Conservation (phyloP, 768 basidiomycete species). For the Grammothele lineata region DNA sequence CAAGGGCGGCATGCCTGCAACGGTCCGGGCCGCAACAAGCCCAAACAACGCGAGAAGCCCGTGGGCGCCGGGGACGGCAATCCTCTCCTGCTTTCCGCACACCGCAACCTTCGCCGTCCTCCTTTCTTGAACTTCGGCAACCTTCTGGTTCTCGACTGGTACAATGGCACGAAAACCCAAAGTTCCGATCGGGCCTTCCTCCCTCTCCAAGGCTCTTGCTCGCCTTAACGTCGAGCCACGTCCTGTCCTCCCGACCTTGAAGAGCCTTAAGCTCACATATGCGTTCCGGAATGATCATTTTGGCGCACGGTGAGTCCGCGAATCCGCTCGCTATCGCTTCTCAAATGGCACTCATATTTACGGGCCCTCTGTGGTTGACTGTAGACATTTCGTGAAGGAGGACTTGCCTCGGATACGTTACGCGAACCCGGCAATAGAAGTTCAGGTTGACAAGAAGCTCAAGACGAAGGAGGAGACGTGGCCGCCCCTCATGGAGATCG, state of each 20-base stretch:
- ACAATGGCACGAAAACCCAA: constrained; percentile 28
- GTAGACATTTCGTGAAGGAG: constrained; percentile 75
- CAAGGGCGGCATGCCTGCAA: too few relatives aligned
- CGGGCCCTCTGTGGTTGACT: neutral
- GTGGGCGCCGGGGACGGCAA: too few relatives aligned
- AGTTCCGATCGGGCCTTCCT: constrained; percentile 43
- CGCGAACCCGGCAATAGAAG: constrained; percentile 63
- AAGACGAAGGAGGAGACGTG: constrained; percentile 53
- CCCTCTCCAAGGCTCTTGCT: constrained; percentile 50
- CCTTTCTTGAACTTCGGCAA: neutral
- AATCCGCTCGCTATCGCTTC: neutral
- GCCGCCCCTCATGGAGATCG: constrained; percentile 57
- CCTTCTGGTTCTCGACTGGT: too few relatives aligned
- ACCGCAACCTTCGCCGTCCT: too few relatives aligned
- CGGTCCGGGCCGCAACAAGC: too few relatives aligned
- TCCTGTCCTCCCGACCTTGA: constrained; percentile 45
- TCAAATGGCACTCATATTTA: neutral
- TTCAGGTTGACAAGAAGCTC: constrained; percentile 50
- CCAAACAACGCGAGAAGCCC: too few relatives aligned
- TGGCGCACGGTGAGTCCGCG: constrained; percentile 60
- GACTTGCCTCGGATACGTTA: constrained; percentile 75
- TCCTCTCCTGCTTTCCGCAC: too few relatives aligned
- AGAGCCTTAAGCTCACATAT: constrained; percentile 49
- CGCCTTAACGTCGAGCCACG: constrained; percentile 48
- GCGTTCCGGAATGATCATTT: constrained; percentile 68